Conservation (phyloP, 768 basidiomycete genomes). For the Tricholoma matsutake region DNA sequence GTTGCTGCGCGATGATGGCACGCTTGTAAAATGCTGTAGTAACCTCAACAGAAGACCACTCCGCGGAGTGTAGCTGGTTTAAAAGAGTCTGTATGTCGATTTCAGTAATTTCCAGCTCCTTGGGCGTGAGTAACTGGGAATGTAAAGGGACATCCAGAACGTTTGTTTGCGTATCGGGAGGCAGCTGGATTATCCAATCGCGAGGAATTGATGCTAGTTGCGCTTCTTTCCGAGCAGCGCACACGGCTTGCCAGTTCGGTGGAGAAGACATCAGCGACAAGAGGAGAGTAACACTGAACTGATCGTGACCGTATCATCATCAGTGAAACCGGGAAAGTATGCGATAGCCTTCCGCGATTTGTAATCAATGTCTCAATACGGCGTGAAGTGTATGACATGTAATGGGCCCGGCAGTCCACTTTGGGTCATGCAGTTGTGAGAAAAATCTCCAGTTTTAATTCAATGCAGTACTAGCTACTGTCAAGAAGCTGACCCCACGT, state of each 20-base stretch:
- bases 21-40: constrained; percentile 63
- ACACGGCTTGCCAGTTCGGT: constrained; percentile 24
- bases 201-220: constrained; percentile 52
- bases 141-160: constrained; percentile 47
- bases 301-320: no score
- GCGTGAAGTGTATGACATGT: no score
- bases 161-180: constrained; percentile 38
- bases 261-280: not conserved
- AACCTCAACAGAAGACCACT: constrained; percentile 57
- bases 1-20: constrained; percentile 65
- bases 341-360: no score
- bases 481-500: no score
- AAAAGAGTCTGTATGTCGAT: constrained; percentile 43
- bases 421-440: no score
- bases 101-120: constrained; percentile 62
- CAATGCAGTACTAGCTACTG: no score
- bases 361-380: no score
- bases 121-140: constrained; percentile 48
- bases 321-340: no score
- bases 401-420: no score
- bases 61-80: constrained; percentile 39
- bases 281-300: no score
- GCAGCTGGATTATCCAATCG: constrained; percentile 48
- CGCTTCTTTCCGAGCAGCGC: constrained; percentile 37
- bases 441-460: no score